phyloP scores from a whole-genome alignment of 1,284 basidiomycete genomes.

The Serendipita sp. region DNA sequence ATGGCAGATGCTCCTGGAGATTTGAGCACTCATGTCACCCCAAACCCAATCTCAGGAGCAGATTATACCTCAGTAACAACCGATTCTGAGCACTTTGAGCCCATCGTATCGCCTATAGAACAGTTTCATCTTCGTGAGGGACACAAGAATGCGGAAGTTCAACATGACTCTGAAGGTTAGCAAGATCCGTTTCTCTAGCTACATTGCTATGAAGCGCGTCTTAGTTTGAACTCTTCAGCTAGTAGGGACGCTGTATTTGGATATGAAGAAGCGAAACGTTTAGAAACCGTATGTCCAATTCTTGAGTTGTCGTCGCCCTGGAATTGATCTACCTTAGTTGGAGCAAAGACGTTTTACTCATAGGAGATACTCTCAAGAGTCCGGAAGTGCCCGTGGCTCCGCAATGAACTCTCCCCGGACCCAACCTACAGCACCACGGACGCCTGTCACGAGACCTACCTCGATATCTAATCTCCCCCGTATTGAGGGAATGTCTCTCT shows the following conservation, averaged over 20 bases:
- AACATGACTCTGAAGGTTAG: not conserved
- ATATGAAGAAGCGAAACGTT: slow-evolving; percentile 1
- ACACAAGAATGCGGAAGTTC: too few species aligned
- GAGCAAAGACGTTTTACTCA: slow-evolving; percentile 57
- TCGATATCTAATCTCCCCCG: not conserved
- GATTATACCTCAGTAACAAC: too few species aligned
- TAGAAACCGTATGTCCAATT: not conserved
- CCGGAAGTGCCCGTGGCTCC: slow-evolving; percentile 2
- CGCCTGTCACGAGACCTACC: slow-evolving; percentile 2
- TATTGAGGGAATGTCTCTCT: not conserved
- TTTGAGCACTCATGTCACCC: too few species aligned
- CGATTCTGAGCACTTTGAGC: too few species aligned
- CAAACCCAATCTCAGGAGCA: too few species aligned
- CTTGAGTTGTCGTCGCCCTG: not conserved
- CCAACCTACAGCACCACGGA: not conserved
- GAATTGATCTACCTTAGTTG: slow-evolving; percentile 32
- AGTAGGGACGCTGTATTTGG: slow-evolving; percentile 3
- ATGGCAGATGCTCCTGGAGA: too few species aligned
- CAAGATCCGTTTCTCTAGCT: not conserved
- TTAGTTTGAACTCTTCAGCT: not conserved
- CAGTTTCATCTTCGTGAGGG: too few species aligned
- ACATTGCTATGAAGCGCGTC: not conserved
- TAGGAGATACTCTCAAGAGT: slow-evolving; percentile 31
- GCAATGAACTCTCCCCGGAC: slow-evolving; percentile 9
- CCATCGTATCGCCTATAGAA: too few species aligned